Base-by-base conservation (phyloP, 2,329 filamentous ascomycete genomes). In the Chaetomium strumarium region DNA sequence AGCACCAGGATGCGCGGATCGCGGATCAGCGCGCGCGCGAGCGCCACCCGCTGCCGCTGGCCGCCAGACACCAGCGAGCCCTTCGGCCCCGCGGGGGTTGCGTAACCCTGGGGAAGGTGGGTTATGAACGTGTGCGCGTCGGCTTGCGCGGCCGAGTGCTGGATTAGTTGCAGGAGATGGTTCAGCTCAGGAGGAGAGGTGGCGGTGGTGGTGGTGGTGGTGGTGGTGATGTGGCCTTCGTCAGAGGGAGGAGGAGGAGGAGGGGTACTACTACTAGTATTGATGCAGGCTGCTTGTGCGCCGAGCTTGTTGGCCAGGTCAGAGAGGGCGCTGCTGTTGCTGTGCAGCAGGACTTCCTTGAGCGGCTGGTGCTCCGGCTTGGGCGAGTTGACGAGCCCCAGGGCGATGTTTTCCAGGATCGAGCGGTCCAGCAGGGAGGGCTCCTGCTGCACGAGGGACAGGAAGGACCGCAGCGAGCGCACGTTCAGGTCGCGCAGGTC, bases 11-110 rank as follows among this genome's bases (percentile, higher is more conserved):
- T 76, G 46, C 71, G 71, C 2, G 80, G 80, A 42, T 83, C 72
- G 3, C 75, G 71, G 30, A 84, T 74, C 13, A 85, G 66, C 16
- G 77, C 78, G 24, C 80, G 70, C 1, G 81, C 80, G 6, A 84
- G 70, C 8, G 79, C 79, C 49, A 85, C 71, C 5, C 81, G 71
- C 60, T 85, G 81, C 47, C 78, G 75, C 61, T 85, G 81, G 0
- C 81, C 81, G 49, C 81, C 80, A 44, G 76, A 80, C 31, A 84
- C 69, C 6, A 80, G 70, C 34, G 73, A 75, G 24, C 80, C 80
- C 11, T 71, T 72, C 7, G 73, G 70, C 2, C 81, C 81, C 2
- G 82, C 76, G 3, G 72, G 63, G 0, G 78, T 79, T 34, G 71
- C 73, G 14, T 79, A 76, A 0, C 81, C 80, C 38, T 76, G 67